Conservation (phyloP, 768 basidiomycete species). For the Gloeophyllum trabeum region DNA sequence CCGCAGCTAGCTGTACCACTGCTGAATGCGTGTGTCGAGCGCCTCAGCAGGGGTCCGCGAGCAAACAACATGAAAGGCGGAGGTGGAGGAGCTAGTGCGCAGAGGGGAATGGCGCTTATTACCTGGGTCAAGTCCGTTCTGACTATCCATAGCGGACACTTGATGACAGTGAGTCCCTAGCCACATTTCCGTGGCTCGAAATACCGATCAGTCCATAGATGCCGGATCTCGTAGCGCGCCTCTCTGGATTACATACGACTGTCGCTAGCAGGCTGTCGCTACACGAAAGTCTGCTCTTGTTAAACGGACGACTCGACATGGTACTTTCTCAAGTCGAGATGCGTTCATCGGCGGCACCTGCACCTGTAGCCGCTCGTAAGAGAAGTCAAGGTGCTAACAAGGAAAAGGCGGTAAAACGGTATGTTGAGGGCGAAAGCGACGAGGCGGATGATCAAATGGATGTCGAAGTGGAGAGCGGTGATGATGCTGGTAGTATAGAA, state of each 20-base stretch:
- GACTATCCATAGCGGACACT: slow-evolving; percentile 76
- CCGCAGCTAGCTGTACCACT: slow-evolving; percentile 80
- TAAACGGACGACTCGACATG: slow-evolving; percentile 88
- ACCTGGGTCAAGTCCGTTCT: slow-evolving; percentile 78
- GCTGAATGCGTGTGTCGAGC: slow-evolving; percentile 80
- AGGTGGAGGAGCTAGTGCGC: slow-evolving; percentile 70
- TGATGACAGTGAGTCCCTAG: slow-evolving; percentile 73
- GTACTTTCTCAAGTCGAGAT: slow-evolving; percentile 90
- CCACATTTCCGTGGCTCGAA: slow-evolving; percentile 1
- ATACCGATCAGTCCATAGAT: slow-evolving; percentile 37
- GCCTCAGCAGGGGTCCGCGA: slow-evolving; percentile 66
- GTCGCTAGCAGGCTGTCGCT: slow-evolving; percentile 70
- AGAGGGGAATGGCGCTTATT: slow-evolving; percentile 58
- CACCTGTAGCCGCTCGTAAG: slow-evolving; percentile 31
- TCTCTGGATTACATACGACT: slow-evolving; percentile 76
- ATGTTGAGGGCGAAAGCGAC: slow-evolving; percentile 76
- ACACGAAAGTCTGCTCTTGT: slow-evolving; percentile 73
- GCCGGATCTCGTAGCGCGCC: slow-evolving; percentile 81
- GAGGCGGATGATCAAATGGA: slow-evolving; percentile 45
- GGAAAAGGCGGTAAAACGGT: slow-evolving; percentile 33
- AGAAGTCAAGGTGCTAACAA: slow-evolving; percentile 20
- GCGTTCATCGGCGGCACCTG: slow-evolving; percentile 62
- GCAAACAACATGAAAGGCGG: slow-evolving; percentile 68
- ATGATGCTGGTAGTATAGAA: slow-evolving; percentile 67
- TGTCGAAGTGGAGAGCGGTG: slow-evolving; percentile 49